phyloP scores from a whole-genome alignment of 1,139 yeast species.

The Sugiyamaella pinicola region DNA sequence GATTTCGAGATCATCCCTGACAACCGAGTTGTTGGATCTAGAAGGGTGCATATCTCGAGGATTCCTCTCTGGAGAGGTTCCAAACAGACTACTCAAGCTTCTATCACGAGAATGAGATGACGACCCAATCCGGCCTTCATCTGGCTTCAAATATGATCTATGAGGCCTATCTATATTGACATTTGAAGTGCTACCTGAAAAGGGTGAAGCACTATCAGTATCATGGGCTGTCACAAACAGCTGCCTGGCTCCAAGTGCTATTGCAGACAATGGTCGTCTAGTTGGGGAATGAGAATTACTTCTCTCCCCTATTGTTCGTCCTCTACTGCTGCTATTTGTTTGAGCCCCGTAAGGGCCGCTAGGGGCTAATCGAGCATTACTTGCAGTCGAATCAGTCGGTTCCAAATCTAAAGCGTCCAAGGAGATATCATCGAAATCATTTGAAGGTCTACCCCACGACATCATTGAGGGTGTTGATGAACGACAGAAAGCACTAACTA shows the following conservation, averaged over 20 bases:
- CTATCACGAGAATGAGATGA: slow-evolving; percentile 11
- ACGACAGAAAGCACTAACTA: neutral
- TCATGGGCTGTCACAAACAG: too few species aligned
- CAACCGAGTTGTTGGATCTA: slow-evolving; percentile 20
- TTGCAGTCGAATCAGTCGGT: slow-evolving; percentile 12
- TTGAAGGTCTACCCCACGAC: slow-evolving; percentile 2
- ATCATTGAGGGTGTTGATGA: neutral
- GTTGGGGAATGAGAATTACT: slow-evolving; percentile 1
- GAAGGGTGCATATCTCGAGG: neutral
- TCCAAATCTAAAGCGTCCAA: slow-evolving; percentile 12
- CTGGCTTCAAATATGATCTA: slow-evolving; percentile 5
- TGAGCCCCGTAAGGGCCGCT: neutral
- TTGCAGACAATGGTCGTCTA: slow-evolving; percentile 17
- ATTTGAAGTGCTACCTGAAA: neutral
- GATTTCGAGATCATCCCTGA: slow-evolving; percentile 24
- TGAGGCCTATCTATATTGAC: too few species aligned
- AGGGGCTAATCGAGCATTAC: slow-evolving; percentile 2
- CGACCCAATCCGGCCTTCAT: neutral
- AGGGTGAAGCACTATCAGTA: too few species aligned
- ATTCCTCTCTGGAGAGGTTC: slow-evolving; percentile 7
- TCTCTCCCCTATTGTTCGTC: neutral
- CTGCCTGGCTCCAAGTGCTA: slow-evolving; percentile 13
- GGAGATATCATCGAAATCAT: slow-evolving; percentile 14
- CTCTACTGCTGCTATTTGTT: neutral
- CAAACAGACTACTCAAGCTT: neutral